A percentile compares a stretch with the other conserved stretches of the same genome.
Conservation (phyloP, 139 green algal genomes). For the Chlamydomonas eustigma region DNA sequence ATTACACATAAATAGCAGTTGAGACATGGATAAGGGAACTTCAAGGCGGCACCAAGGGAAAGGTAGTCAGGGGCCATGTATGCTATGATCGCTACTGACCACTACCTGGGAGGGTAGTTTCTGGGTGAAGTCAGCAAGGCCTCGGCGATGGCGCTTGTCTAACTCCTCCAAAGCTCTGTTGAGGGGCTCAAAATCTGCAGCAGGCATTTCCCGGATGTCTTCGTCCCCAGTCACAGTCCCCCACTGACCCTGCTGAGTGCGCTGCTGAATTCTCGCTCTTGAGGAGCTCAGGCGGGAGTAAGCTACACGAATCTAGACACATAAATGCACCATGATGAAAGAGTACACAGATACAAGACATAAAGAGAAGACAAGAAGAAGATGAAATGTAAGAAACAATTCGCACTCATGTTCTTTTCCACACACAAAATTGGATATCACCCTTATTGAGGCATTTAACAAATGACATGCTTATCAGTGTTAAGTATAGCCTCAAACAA, state of each 20-base stretch:
- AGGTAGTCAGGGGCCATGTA: background rate
- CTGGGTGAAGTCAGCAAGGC: constrained; percentile 54
- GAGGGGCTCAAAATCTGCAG: constrained; percentile 2
- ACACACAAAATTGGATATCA: too few species aligned
- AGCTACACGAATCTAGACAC: constrained; percentile 28
- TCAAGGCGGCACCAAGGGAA: background rate
- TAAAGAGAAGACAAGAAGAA: too few species aligned
- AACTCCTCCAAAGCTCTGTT: constrained; percentile 37
- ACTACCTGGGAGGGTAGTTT: constrained; percentile 47
- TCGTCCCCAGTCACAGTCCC: constrained; percentile 28
- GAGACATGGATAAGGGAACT: background rate
- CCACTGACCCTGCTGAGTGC: constrained; percentile 41
- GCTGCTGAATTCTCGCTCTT: constrained; percentile 21
- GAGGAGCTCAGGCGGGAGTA: constrained; percentile 17
- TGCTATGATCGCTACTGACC: too few species aligned
- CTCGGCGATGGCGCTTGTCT: constrained; percentile 36
- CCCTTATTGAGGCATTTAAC: too few species aligned
- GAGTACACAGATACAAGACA: too few species aligned
- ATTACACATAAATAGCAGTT: background rate
- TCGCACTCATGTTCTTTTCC: too few species aligned
- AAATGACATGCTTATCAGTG: too few species aligned
- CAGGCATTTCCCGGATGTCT: background rate
- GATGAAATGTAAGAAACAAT: too few species aligned
- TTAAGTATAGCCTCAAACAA: too few species aligned
- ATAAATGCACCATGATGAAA: too few species aligned